Conservation (phyloP, 495 filamentous ascomycete species). For the Penicillium bialowiezense region DNA sequence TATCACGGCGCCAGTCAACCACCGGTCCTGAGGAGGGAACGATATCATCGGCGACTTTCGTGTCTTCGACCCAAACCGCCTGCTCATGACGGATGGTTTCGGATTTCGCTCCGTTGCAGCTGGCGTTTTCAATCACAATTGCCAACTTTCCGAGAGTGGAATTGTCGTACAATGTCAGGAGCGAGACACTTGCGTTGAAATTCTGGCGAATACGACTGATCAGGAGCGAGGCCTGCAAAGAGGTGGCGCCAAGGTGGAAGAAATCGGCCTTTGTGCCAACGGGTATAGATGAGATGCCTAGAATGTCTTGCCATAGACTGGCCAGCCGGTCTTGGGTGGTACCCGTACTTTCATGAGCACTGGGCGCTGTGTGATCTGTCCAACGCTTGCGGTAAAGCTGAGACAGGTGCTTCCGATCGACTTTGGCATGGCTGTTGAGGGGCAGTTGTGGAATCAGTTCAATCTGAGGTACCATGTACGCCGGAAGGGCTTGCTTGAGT, state of each 20-base stretch:
- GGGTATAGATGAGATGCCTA: not conserved
- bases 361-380: not conserved
- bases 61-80: constrained; percentile 6
- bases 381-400: constrained; percentile 1
- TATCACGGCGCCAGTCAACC: constrained; percentile 11
- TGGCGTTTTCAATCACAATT: not conserved
- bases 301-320: constrained; percentile 3
- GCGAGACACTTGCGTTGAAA: not conserved
- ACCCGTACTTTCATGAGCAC: not conserved
- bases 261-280: constrained; percentile 5
- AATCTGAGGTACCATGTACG: constrained; percentile 14
- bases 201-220: constrained; percentile 5
- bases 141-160: not conserved
- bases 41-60: constrained; percentile 5
- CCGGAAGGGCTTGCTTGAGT: constrained; percentile 1
- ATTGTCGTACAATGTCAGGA: constrained; percentile 10
- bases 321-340: not conserved
- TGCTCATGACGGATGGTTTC: constrained; percentile 5
- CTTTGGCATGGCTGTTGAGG: constrained; percentile 14
- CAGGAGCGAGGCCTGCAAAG: constrained; percentile 7
- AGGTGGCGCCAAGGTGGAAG: constrained; percentile 12
- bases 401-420: constrained; percentile 14
- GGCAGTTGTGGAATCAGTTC: constrained; percentile 13
- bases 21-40: not conserved
- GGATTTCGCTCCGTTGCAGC: not conserved